A percentile compares a stretch with the other conserved stretches of the same genome.
Evolutionary conservation across 129 eudicot genomes (phyloP).

Genomic region (Glebionis coronaria): DNA sequence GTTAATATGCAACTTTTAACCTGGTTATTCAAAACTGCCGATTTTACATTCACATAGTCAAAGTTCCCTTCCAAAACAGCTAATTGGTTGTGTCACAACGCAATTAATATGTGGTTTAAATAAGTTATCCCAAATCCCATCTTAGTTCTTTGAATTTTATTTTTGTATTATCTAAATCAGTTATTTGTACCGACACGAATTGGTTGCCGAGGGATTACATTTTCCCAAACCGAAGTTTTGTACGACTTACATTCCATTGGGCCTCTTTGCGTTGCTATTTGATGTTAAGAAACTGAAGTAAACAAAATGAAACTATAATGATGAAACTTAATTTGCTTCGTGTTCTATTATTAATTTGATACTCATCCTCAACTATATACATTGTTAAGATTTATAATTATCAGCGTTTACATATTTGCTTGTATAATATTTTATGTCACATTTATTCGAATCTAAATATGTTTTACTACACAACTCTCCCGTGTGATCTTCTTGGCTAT

Average conservation of each 20-base stretch:
- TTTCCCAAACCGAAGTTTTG: neutral
- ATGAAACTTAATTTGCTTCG: neutral
- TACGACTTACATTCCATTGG: constrained; percentile 6
- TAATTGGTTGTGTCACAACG: no score
- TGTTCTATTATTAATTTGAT: neutral
- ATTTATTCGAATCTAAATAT: neutral
- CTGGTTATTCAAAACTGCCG: no score
- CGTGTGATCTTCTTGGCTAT: constrained; percentile 1
- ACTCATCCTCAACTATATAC: neutral
- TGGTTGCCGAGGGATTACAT: no score
- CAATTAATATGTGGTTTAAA: no score
- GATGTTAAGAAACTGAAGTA: constrained; percentile 1
- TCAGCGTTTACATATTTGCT: neutral
- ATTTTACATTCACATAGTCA: no score
- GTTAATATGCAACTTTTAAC: no score
- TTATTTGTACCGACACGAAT: neutral
- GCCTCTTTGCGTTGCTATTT: neutral
- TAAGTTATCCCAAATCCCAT: no score
- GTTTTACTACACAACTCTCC: neutral
- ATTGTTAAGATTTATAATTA: neutral
- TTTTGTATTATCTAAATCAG: neutral
- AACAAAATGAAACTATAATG: neutral
- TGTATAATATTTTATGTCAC: neutral
- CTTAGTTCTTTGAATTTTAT: no score
- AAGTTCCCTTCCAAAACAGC: no score